Base-by-base conservation (phyloP, 2,329 filamentous ascomycete species). In the Stagonosporopsis vannaccii region DNA sequence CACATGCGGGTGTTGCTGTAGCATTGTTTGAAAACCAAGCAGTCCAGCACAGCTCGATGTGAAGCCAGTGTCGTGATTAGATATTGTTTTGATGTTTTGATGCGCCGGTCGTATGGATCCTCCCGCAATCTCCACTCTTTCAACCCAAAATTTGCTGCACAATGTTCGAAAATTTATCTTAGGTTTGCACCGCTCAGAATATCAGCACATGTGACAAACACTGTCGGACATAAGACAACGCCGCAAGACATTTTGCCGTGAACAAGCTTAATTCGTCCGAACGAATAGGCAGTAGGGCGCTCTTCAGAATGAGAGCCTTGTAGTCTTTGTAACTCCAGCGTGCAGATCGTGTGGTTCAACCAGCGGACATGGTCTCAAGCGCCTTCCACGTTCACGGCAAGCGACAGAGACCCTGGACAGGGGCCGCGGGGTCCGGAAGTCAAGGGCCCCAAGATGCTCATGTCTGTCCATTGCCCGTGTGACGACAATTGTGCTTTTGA, bases 101-200 rank as follows among this genome's bases (percentile, higher is more conserved):
- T 47, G 41, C 28, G 19, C 36, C 28, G 33, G 39, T 44, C 33
- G 43, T 49, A 37, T 46, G 35, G 52, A 54, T 56, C 46, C 30
- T 53, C 60, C 52, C 51, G 55, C 49, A 42, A 43, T 52, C 49
- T 37, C 52, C 62, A 65, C 46, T 37, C 40, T 45, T n/a, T 56
- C 49, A 47, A 41, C 50, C 50, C 35, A 56, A 54, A 48, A 33
- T 44, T 35, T 56, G 51, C 43, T 46, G 7, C 25, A 50, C 52
- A 17, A 37, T 30, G 15, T 7, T 17, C 22, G 28, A 51, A 53
- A 50, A 22, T 48, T 39, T 39, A 23, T 44, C 23, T 35, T 40
- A 8, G 12, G 41, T 22, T 41, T 42, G 39, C 39, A 42, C 26
- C 17, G 9, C 19, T 32, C 17, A 23, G 15, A 45, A 44, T 26